Evolutionary conservation across 1,139 yeast species (phyloP).

Genomic region (Blastobotrys illinoisensis): DNA sequence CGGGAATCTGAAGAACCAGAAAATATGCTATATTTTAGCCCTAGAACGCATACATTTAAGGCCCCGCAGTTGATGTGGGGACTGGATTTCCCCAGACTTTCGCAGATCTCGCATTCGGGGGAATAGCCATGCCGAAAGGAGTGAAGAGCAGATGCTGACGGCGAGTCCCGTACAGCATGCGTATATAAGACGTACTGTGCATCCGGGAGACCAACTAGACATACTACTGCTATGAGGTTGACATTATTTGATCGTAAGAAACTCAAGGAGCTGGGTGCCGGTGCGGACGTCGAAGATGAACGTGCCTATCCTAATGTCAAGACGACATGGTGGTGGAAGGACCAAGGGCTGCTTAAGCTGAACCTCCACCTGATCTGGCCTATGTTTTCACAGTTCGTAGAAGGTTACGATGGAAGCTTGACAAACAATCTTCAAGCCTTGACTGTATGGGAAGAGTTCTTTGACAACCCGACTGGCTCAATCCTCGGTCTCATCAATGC

Average conservation of each 20-base stretch:
- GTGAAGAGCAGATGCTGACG: background rate
- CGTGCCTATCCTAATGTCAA: conserved; percentile 3
- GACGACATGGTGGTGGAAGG: conserved; percentile 4
- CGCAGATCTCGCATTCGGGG: background rate
- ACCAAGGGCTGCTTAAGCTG: conserved; percentile 1
- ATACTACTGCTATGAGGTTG: background rate
- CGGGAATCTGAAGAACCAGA: background rate
- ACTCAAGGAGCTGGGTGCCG: conserved; percentile 2
- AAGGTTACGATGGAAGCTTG: conserved; percentile 4
- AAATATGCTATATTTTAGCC: background rate
- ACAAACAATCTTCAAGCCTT: conserved; percentile 1
- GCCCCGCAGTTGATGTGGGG: background rate
- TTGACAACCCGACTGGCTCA: conserved; percentile 2
- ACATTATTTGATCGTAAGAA: conserved; percentile 4
- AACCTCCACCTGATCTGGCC: conserved; percentile 2
- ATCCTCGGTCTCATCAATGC: conserved; percentile 4
- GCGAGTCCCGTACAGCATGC: background rate
- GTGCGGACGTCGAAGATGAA: conserved; percentile 1
- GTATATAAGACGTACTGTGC: background rate
- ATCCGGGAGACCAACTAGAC: background rate
- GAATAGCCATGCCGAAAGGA: background rate
- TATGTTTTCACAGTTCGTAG: conserved; percentile 1
- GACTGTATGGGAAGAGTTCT: background rate
- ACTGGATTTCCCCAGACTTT: background rate
- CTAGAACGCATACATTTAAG: background rate